Conservation (phyloP, 805 yeast genomes). For the Saturnispora saitoi region DNA sequence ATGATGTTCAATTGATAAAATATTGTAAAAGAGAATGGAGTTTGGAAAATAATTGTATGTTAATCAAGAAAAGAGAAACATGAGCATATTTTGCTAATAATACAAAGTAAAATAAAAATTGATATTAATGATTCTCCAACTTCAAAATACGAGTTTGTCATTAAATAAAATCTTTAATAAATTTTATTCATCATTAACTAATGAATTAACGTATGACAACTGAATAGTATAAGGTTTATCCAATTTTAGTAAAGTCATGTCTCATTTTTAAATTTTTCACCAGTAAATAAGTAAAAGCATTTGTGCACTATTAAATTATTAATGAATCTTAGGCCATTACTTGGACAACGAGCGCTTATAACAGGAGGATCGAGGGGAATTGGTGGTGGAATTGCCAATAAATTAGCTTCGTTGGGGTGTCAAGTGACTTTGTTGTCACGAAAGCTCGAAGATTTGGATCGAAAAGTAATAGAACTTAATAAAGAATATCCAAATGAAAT, state of each 20-base stretch:
- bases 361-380: conserved; percentile 70
- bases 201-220: too few species aligned
- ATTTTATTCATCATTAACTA: too few species aligned
- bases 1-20: conserved; percentile 41
- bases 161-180: too few species aligned
- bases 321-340: background rate
- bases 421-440: conserved; percentile 45
- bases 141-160: too few species aligned
- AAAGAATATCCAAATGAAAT: conserved; percentile 10
- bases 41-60: conserved; percentile 46
- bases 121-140: too few species aligned
- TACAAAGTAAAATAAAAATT: too few species aligned
- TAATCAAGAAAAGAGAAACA: conserved; percentile 13
- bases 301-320: too few species aligned
- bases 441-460: conserved; percentile 29
- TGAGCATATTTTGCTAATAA: background rate
- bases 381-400: conserved; percentile 48
- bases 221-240: too few species aligned
- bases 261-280: too few species aligned
- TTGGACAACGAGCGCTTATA: conserved; percentile 34
- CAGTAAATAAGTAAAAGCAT: too few species aligned
- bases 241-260: too few species aligned
- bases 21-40: conserved; percentile 55
- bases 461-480: conserved; percentile 19
- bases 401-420: conserved; percentile 44